Evolutionary conservation across 1,284 basidiomycete genomes (phyloP), one percentile per base, ranked within the genome.

Genomic region (Ganoderma boninense): DNA sequence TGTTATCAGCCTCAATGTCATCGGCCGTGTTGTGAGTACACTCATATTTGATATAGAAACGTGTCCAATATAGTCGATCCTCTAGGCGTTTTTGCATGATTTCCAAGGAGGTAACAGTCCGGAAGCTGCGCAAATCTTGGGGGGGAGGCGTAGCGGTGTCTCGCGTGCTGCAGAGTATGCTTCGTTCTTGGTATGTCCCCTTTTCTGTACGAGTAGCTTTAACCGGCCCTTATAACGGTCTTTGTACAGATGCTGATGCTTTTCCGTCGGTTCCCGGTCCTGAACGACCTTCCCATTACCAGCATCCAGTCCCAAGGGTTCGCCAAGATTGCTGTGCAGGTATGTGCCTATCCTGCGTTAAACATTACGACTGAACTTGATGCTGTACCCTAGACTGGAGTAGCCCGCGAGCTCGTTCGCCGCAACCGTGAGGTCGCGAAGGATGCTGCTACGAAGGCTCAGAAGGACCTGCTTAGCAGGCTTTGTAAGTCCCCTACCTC

Each of bases 211-310:
- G 13, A 4, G 13, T 57, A 18, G 11, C 14, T 11, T 11, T 5
- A 16, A 2, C 4, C 32, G 32, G 32, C 32, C 32, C 2, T 32
- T 57, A 35, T 38, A 49, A 10, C 10, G 18, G 20, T 16, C 42
- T 16, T 4, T 16, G 7, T 32, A 18, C 49, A 78, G 74, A 73
- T 71, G 52, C 69, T 75, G 6, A 70, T 77, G 67, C 71, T 76
- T 16, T 54, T 80, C 20, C 77, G 78, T 40, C 74, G 76, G 5
- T 79, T 79, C 67, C 76, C 78, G 1, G 68, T 78, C 49, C 74
- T 80, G 56, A 74, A 75, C 49, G 57, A 75, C 18, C 69, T 79
- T 1, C 78, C 79, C 1, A 68, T 80, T 38, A 14, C 62, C 11
- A 65, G 75, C 1, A 69, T 79, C 44, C 75, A 77, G 32, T 71